Evolutionary conservation across 176 grass and related monocot species (phyloP), one percentile per base, ranked within the genome.

Genomic region (Dactylis glomerata): DNA sequence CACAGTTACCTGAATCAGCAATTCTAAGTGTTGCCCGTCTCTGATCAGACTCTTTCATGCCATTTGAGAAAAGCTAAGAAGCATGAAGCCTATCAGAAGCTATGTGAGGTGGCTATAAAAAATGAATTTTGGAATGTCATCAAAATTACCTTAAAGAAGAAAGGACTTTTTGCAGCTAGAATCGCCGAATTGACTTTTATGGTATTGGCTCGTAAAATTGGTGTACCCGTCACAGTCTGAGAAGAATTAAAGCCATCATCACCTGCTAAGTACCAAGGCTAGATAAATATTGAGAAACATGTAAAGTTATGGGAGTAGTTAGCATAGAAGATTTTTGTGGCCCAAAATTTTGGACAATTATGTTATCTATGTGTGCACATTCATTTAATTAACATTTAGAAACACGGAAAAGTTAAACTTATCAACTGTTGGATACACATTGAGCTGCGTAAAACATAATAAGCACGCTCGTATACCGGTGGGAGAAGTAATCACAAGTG

Each of bases 141-240:
- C 14, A 34, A 16, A 80, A 79, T 50, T 50, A 94, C 95, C 92
- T 97, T 94, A 68, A 86, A 92, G 87, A 97, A 97, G 78, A 97
- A 97, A 85, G 86, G 84, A 80, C 95, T 97, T 87, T 97, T 94
- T 10, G 86, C 92, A 49, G 92, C 95, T 69, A 97, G 91, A 91
- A 97, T 97, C 0, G 90, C 95, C 8, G 95, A 97, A 80, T 90
- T 97, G 71, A 97, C 92, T 82, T 94, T 87, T 51, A 97, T 89
- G 6, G 84, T 86, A 52, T 84, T 97, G 44, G 91, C 88, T 81
- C 84, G 88, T 54, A 88, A 74, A 80, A 89, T 81, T 4, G 79
- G 73, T 10, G 90, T 88, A 56, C 65, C 70, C 26, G 75, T 81
- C 69, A 86, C 79, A 19, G 49, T 89, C 86, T 84, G 93, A 70